phyloP scores from a whole-genome alignment of 768 basidiomycete genomes.

The Phanerochaete carnosa region DNA sequence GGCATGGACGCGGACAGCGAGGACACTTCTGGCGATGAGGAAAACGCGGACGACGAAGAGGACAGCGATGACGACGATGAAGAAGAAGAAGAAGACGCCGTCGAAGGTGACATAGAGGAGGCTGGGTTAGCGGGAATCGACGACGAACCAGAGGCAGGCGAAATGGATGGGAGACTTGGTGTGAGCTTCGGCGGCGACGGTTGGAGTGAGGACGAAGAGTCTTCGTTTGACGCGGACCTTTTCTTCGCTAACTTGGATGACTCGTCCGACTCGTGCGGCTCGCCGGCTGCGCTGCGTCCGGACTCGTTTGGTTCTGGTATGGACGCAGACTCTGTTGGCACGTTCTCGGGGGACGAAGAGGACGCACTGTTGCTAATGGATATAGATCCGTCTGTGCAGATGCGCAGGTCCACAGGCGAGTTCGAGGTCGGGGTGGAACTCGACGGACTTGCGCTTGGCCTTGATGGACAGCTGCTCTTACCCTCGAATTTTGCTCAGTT shows the following conservation, averaged over 20 bases:
- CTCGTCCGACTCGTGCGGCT: constrained; percentile 44
- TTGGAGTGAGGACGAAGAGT: constrained; percentile 79
- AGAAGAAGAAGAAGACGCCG: constrained; percentile 23
- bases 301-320: constrained; percentile 33
- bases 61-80: constrained; percentile 52
- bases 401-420: constrained; percentile 20
- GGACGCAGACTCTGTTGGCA: constrained; percentile 18
- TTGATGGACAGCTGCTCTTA: constrained; percentile 23
- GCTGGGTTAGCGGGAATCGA: constrained; percentile 26
- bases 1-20: constrained; percentile 56
- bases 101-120: constrained; percentile 27
- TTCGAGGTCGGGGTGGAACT: constrained; percentile 26
- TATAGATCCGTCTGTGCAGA: constrained; percentile 22
- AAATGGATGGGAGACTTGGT: constrained; percentile 26
- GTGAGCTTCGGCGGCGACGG: constrained; percentile 61
- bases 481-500: constrained; percentile 10
- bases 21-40: constrained; percentile 47
- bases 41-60: constrained; percentile 43
- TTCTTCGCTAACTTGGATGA: constrained; percentile 81
- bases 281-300: constrained; percentile 41
- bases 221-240: constrained; percentile 76
- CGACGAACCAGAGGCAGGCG: constrained; percentile 22
- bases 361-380: constrained; percentile 27
- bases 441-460: constrained; percentile 23
- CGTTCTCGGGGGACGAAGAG: constrained; percentile 25